These are phyloP conservation scores for Chenopodium berlandieri DNA, from an alignment of 148 eudicot genomes.

Conservation along the genomic window DNA sequence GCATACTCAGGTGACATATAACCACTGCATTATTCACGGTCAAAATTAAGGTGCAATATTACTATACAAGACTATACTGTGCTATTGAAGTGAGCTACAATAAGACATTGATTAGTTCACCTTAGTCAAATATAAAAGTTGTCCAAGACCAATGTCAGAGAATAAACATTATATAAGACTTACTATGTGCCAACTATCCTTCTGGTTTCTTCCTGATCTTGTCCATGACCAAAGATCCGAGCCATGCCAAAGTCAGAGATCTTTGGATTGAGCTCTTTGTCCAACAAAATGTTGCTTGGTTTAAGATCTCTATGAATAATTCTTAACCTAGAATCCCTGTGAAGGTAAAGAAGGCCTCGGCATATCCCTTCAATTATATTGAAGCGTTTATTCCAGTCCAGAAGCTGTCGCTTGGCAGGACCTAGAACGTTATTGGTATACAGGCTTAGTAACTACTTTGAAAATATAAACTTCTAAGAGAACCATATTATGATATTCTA, in stretches of 20 bases:
- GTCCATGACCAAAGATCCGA: constrained; percentile 28
- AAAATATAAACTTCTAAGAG: too few species aligned
- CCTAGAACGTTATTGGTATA: constrained; percentile 4
- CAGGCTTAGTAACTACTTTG: neutral
- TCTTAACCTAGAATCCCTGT: constrained; percentile 32
- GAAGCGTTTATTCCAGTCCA: constrained; percentile 31
- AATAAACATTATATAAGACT: neutral
- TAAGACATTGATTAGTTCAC: too few species aligned
- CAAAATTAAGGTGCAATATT: too few species aligned
- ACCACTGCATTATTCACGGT: neutral
- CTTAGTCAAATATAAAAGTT: too few species aligned
- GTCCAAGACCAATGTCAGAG: too few species aligned
- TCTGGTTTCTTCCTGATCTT: constrained; percentile 31
- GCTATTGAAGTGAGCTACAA: too few species aligned
- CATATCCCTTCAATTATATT: constrained; percentile 36
- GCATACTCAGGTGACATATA: constrained; percentile 26
- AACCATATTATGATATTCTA: too few species aligned
- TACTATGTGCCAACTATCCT: constrained; percentile 37
- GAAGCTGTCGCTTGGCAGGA: constrained; percentile 17
- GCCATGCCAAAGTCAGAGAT: constrained; percentile 40
- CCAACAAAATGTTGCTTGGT: constrained; percentile 32
- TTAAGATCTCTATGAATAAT: constrained; percentile 15
- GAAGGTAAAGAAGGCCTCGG: constrained; percentile 34
- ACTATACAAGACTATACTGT: neutral
- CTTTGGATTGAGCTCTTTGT: constrained; percentile 31